Evolutionary conservation across 768 basidiomycete genomes (phyloP), one percentile per base, ranked within the genome.

Genomic region (Naganishia vishniacii): DNA sequence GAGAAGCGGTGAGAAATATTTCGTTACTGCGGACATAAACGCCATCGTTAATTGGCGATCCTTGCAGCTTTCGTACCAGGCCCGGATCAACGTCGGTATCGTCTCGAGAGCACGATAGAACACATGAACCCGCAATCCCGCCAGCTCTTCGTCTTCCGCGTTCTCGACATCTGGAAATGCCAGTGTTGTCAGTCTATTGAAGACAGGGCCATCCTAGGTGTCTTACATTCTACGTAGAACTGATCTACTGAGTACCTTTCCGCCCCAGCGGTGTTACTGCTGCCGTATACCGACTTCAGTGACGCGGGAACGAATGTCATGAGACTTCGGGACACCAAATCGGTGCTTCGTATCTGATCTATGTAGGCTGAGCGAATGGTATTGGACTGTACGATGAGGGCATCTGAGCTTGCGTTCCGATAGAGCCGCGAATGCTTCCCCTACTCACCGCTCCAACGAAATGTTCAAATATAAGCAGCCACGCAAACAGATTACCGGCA

Each of bases 381-480:
- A 69, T 90, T 82, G 0, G 93, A 94, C 92, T 97, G 71, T 2
- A 11, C 13, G 31, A 48, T 20, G 42, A 46, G 31, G 46, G 20
- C 7, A 42, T 40, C 23, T n/a, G 7, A 31, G 44, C n/a, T 32
- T n/a, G 46, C 44, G 58, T 20, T 28, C 62, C 69, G 4, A 59
- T 47, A 11, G n/a, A 23, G 25, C 59, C 23, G 70, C 29, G 67
- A 20, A 29, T 5, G 6, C 23, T 7, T 16, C n/a, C n/a, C n/a
- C n/a, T n/a, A 72, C 89, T 67, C 74, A 93, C 92, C 9, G 90
- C 87, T 74, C 89, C 85, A 26, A 80, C 79, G 77, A 95, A 95
- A 20, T 88, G 80, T 71, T 92, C 89, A 66, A 95, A 86, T 0
- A 86, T 73, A n/a, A 90, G 78, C 86, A 93, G 88, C 92, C 91